A percentile compares a stretch with the other conserved stretches of the same genome.
These are phyloP conservation scores for Solanum bulbocastanum DNA, from an alignment of 257 asterid species.

Conservation along the genomic window DNA sequence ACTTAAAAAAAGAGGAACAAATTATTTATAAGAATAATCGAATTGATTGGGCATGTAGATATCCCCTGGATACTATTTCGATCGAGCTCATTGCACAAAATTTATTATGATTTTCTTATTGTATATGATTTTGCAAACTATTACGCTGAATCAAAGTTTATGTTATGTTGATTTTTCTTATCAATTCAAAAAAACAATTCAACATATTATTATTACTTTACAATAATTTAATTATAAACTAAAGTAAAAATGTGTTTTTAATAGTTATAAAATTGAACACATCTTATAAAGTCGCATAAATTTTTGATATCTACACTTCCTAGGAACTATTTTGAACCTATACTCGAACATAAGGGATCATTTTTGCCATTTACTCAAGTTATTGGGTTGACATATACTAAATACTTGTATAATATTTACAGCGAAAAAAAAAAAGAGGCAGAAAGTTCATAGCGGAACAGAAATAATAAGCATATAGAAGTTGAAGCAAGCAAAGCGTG, in stretches of 20 bases:
- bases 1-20: no score
- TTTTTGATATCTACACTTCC: no score
- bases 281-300: no score
- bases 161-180: not conserved
- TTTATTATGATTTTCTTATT: not conserved
- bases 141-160: not conserved
- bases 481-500: constrained; percentile 11
- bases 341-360: not conserved
- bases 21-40: not conserved
- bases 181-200: not conserved
- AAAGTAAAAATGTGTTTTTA: not conserved
- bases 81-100: not conserved
- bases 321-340: not conserved
- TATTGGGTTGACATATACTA: not conserved
- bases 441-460: not conserved
- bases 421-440: not conserved
- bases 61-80: fast-evolving
- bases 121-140: not conserved
- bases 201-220: fast-evolving
- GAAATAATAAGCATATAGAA: not conserved
- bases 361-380: not conserved
- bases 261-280: not conserved
- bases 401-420: not conserved
- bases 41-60: not conserved
- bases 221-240: not conserved